phyloP scores from a whole-genome alignment of 176 grass and related monocot genomes.

The Olyra latifolia region DNA sequence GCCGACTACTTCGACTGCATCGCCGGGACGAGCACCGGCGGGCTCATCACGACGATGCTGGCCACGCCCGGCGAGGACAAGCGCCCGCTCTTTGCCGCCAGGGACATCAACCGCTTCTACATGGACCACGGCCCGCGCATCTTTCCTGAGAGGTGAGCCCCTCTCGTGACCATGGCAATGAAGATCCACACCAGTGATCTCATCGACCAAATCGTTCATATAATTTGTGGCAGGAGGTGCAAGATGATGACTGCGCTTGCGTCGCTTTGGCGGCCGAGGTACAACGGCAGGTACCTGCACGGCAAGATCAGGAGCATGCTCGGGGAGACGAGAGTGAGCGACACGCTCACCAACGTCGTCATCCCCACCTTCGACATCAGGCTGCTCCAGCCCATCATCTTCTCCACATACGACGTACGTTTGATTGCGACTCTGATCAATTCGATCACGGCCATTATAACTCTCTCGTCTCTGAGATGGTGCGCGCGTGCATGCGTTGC shows the following conservation, averaged over 20 bases:
- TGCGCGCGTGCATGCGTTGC: background rate
- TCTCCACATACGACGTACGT: constrained; percentile 59
- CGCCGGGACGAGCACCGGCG: constrained; percentile 61
- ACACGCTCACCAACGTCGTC: constrained; percentile 59
- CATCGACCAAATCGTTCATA: no score
- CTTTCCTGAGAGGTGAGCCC: constrained; percentile 36
- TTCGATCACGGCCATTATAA: background rate
- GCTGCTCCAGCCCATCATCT: constrained; percentile 55
- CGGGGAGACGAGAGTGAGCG: constrained; percentile 46
- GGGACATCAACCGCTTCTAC: constrained; percentile 50
- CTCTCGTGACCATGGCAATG: no score
- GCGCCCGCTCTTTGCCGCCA: constrained; percentile 45
- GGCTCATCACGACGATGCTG: constrained; percentile 52
- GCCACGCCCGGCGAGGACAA: constrained; percentile 36
- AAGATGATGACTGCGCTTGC: background rate
- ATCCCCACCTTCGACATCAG: constrained; percentile 60
- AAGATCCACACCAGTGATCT: background rate
- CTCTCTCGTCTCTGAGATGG: background rate
- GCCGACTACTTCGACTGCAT: constrained; percentile 61
- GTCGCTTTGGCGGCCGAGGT: constrained; percentile 33
- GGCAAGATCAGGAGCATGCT: constrained; percentile 45
- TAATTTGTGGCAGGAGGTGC: background rate
- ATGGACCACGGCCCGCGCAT: constrained; percentile 39
- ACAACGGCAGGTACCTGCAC: constrained; percentile 52
- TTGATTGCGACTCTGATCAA: background rate